Base-by-base conservation (phyloP, 1,284 basidiomycete genomes). In the Cryptococcus sp. region DNA sequence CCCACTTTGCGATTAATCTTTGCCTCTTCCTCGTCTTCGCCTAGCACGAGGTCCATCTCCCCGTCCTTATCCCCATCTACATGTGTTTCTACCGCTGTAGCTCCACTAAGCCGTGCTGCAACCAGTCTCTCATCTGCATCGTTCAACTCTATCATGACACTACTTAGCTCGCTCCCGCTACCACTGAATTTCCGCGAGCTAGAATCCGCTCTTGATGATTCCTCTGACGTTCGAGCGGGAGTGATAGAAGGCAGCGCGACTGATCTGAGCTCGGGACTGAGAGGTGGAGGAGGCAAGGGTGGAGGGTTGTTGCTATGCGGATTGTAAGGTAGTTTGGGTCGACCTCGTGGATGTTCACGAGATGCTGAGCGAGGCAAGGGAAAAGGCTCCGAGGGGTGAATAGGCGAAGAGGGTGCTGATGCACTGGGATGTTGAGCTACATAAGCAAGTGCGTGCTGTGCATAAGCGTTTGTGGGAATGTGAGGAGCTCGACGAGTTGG, bases 1-100 rank as follows among this genome's bases (percentile, higher is more conserved):
- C 69, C 52, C 44, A 73, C 74, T 61, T 77, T 77, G 11, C 75
- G 56, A 50, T 77, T 69, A 22, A 75, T 58, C 40, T 70, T 71
- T 6, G 73, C 75, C 50, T 72, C 66, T 10, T 68, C 59, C 16
- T 63, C 69, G 45, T 61, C 54, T 0, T 50, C 52, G 3, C 45
- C 56, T 16, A 61, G n/a, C 25, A 61, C 51, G 23, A 47, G 54
- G 37, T 57, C 57, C 26, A 61, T 44, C 41, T 61, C 65, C 3
- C 43, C 50, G 46, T 63, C 62, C 5, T 37, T 49, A 6, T 53
- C 52, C 39, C 49, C 46, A 3, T 45, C 50, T 10, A n/a, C 39
- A 3, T 34, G 53, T 22, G 47, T 22, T 29, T 58, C 58, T 1
- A 47, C 64, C 3, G 44, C 55, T 17, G 49, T 49, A n/a, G 47